Evolutionary conservation across 306 rosid genomes (phyloP).

Genomic region (Hippophae tibetana): DNA sequence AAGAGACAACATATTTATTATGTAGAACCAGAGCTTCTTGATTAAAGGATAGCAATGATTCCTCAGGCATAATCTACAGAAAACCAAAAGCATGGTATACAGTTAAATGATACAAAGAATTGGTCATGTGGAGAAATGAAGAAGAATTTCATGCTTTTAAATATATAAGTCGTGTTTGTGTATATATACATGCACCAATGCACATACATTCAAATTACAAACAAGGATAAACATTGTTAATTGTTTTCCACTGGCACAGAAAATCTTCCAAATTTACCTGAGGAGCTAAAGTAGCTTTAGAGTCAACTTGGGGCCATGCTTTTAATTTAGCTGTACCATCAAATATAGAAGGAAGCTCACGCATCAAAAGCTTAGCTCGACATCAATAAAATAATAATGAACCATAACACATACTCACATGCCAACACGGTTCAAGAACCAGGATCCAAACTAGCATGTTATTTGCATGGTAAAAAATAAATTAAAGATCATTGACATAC

Average conservation of each 20-base stretch:
- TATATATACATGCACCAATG: too few species aligned
- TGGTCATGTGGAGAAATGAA: too few species aligned
- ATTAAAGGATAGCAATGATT: constrained; percentile 70
- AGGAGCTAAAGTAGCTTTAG: constrained; percentile 40
- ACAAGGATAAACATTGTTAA: not conserved
- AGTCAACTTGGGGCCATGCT: constrained; percentile 66
- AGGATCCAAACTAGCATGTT: too few species aligned
- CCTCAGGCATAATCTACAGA: constrained; percentile 67
- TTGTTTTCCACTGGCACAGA: too few species aligned
- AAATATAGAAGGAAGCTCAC: constrained; percentile 74
- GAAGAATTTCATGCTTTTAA: too few species aligned
- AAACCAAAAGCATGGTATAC: not conserved
- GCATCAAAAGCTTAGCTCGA: constrained; percentile 63
- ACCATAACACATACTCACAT: not conserved
- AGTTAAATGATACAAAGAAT: not conserved
- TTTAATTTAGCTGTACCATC: constrained; percentile 71
- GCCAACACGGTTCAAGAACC: too few species aligned
- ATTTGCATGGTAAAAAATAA: too few species aligned
- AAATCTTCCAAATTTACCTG: too few species aligned
- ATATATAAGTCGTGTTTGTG: too few species aligned
- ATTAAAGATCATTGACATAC: too few species aligned
- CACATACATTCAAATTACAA: not conserved
- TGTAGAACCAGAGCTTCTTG: constrained; percentile 66
- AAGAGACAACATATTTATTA: constrained; percentile 48
- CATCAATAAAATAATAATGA: constrained; percentile 7